Percentiles rank a stretch among this genome's conserved stretches.
phyloP scores from a whole-genome alignment of 306 rosid genomes.

The Quercus rubra region DNA sequence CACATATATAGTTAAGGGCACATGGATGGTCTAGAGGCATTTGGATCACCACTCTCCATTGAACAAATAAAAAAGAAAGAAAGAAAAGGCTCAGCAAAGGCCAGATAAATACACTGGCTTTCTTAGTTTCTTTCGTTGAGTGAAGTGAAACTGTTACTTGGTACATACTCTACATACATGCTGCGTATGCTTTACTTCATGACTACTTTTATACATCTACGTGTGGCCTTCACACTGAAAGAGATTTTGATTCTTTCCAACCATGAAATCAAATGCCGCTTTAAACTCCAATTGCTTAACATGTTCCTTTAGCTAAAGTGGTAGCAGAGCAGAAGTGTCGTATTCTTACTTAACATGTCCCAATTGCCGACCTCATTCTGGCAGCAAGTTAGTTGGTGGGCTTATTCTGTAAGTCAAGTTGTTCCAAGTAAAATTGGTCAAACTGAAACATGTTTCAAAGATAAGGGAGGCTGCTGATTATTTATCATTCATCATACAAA shows the following conservation, averaged over 20 bases:
- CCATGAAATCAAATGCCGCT: conserved; percentile 1
- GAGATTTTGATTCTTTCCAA: conserved; percentile 19
- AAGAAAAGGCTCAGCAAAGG: not conserved
- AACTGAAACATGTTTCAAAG: not conserved
- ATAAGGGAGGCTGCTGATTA: not conserved
- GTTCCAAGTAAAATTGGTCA: not conserved
- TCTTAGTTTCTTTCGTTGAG: not conserved
- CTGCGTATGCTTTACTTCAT: conserved; percentile 33
- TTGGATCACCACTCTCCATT: not conserved
- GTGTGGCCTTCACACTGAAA: conserved; percentile 18
- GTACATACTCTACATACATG: conserved; percentile 28
- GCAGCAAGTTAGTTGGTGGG: not conserved
- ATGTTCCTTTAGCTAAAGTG: not conserved
- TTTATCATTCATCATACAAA: not conserved
- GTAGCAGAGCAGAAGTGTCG: not conserved
- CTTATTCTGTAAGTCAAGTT: not conserved
- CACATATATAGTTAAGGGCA: not conserved
- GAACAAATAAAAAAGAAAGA: not conserved
- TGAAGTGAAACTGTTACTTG: conserved; percentile 28
- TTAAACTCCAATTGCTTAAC: not conserved
- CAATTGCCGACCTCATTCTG: too few relatives aligned
- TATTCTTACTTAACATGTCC: too few relatives aligned
- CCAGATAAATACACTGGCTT: not conserved
- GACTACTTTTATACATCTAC: conserved; percentile 4
- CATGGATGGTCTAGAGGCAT: not conserved